Percentiles rank a stretch among this genome's conserved stretches.
Evolutionary conservation across 768 basidiomycete species (phyloP).

Genomic region (Tylopilus cervinicoccineus): DNA sequence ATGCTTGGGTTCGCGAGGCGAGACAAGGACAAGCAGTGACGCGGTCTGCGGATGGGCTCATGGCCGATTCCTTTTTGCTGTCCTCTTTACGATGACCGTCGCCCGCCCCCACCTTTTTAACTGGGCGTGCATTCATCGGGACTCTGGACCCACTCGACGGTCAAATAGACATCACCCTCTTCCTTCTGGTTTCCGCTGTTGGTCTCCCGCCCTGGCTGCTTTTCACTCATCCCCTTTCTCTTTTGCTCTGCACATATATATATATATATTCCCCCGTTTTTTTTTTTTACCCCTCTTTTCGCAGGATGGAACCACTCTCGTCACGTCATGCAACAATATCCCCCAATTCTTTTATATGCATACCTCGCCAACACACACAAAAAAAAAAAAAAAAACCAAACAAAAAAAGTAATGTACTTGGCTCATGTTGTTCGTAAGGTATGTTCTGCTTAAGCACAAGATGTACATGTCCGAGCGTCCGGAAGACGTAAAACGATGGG

Average conservation of each 20-base stretch:
- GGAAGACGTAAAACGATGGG: background rate
- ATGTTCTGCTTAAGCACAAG: constrained; percentile 10
- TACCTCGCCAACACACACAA: constrained; percentile 24
- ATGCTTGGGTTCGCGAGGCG: constrained; percentile 53
- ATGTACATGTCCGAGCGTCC: constrained; percentile 14
- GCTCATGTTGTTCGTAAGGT: constrained; percentile 17
- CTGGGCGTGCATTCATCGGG: background rate
- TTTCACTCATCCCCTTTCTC: background rate
- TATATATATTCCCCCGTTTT: background rate
- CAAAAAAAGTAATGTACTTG: constrained; percentile 28
- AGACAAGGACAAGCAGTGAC: constrained; percentile 42
- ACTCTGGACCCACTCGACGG: background rate
- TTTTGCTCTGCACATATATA: constrained; percentile 7
- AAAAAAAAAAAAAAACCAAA: too few relatives aligned
- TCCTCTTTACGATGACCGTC: background rate
- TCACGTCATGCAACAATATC: constrained; percentile 18
- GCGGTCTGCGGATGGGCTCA: constrained; percentile 10
- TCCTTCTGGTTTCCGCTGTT: constrained; percentile 27
- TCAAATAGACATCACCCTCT: constrained; percentile 5
- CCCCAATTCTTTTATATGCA: constrained; percentile 13
- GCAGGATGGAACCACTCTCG: constrained; percentile 11
- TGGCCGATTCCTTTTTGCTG: background rate
- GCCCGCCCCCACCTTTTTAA: background rate
- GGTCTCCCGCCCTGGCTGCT: background rate
- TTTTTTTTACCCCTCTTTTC: background rate